Percentiles rank a stretch among this genome's conserved stretches.
Conservation (phyloP, 495 filamentous ascomycete genomes). For the Tuber microsphaerosporum region DNA sequence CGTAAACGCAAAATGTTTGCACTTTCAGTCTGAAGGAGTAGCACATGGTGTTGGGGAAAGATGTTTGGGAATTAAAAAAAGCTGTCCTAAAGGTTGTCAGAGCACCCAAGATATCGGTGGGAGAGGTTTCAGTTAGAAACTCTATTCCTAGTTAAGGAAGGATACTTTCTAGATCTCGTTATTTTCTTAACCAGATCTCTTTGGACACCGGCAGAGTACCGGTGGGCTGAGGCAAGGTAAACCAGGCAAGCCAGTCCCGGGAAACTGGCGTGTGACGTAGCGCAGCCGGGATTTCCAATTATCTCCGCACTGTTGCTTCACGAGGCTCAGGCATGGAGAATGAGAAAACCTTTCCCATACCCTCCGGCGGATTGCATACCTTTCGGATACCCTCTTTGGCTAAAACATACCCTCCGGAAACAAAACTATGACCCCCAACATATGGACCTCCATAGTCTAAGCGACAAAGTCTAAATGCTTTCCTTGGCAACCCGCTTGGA, state of each 20-base stretch:
- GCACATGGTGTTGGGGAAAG: not conserved
- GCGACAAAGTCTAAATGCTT: too few relatives aligned
- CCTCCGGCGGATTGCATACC: too few relatives aligned
- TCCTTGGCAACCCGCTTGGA: too few relatives aligned
- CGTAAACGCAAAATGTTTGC: not conserved
- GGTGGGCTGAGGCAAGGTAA: not conserved
- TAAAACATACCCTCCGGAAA: too few relatives aligned
- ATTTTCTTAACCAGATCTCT: not conserved
- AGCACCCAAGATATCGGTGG: not conserved
- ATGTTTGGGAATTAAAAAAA: not conserved
- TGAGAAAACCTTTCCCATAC: too few relatives aligned
- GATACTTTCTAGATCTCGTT: not conserved
- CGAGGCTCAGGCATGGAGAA: not conserved
- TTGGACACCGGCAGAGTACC: not conserved
- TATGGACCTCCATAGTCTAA: too few relatives aligned
- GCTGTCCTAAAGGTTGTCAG: not conserved
- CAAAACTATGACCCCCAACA: too few relatives aligned
- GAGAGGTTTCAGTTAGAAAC: not conserved
- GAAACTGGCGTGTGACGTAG: conserved; percentile 10
- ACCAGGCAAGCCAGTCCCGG: conserved; percentile 8
- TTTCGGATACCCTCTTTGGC: too few relatives aligned
- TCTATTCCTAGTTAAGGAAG: not conserved
- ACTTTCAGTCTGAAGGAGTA: not conserved
- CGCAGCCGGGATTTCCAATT: conserved; percentile 7
- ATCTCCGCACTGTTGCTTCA: not conserved